Evolutionary conservation across 2,329 filamentous ascomycete species (phyloP), one percentile per base, ranked within the genome.

Genomic region (Zelopaecilomyces penicillatus): DNA sequence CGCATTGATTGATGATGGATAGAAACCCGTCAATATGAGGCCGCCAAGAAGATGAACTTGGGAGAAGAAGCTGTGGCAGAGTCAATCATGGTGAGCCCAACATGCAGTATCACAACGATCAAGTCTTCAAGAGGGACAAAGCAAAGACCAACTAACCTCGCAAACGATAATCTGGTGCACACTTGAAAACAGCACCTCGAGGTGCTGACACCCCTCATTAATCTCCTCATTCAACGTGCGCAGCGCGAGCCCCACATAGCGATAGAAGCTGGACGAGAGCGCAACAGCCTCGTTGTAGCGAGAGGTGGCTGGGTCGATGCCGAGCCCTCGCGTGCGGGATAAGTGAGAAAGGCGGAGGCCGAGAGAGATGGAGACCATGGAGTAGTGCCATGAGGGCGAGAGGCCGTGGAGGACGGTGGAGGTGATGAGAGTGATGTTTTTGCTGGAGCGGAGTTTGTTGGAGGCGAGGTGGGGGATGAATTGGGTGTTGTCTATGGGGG

Each of bases 281-380:
- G 19, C 19, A 19, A 19, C 19, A 19, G 19, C 19, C 19, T 19
- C 19, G 19, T 19, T 19, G 19, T 19, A 19, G 19, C 19, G 19
- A 19, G 45, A 39, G 2, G 30, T 41, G 31, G 42, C 27, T 4
- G 42, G 38, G 19, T 47, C 37, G 27, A 47, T 12, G 6, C 30
- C 30, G 11, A 47, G 30, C n/a, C 35, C 30, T 30, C 45, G 32
- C 9, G 9, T 34, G 12, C 12, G 32, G 32, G 42, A 41, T 12
- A 45, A 37, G 29, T 33, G 44, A 41, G 44, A 40, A 37, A 47
- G 43, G 45, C 42, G 45, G 32, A 44, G 44, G 12, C 45, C 41
- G 19, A 47, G 30, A 3, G 41, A 41, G n/a, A 47, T 40, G 2
- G 45, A 41, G 3, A 47, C 41, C 10, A 47, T 30, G 19, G 40